These are phyloP conservation scores for Lentithecium fluviatile DNA, from an alignment of 495 filamentous ascomycete genomes.

Conservation along the genomic window DNA sequence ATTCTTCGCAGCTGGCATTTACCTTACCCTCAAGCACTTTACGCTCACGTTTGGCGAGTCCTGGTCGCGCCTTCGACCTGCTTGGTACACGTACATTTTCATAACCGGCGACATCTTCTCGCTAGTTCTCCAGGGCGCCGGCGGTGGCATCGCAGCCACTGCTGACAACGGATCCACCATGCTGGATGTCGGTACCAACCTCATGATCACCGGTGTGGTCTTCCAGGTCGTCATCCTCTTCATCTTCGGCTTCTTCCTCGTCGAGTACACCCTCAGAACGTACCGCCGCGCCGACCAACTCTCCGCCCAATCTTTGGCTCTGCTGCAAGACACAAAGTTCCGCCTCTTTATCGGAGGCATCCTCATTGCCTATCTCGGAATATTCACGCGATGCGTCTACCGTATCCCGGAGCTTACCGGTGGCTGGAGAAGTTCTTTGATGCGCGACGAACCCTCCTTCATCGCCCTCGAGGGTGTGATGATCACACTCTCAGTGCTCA, in stretches of 20 bases:
- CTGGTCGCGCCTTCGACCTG: constrained; percentile 52
- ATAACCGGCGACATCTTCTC: constrained; percentile 53
- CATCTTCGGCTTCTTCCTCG: constrained; percentile 34
- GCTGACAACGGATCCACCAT: constrained; percentile 22
- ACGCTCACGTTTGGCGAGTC: constrained; percentile 50
- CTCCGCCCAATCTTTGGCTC: not conserved
- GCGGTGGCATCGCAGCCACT: constrained; percentile 48
- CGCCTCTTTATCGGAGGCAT: constrained; percentile 23
- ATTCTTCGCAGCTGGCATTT: constrained; percentile 59
- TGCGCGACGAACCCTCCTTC: constrained; percentile 32
- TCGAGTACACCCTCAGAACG: constrained; percentile 34
- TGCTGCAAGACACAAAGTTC: constrained; percentile 19
- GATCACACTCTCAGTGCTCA: constrained; percentile 24
- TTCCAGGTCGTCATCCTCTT: constrained; percentile 45
- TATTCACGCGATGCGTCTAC: constrained; percentile 40
- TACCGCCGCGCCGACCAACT: constrained; percentile 19
- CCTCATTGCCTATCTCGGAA: constrained; percentile 30
- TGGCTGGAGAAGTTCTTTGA: constrained; percentile 37
- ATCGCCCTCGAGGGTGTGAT: constrained; percentile 36
- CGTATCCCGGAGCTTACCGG: constrained; percentile 40
- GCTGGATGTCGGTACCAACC: constrained; percentile 37
- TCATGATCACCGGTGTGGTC: constrained; percentile 43
- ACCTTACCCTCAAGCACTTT: constrained; percentile 52
- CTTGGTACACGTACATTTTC: constrained; percentile 55
- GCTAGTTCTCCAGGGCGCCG: constrained; percentile 54